These are phyloP conservation scores for Mallotus repandus DNA, from an alignment of 441 rosid genomes.

Conservation along the genomic window DNA sequence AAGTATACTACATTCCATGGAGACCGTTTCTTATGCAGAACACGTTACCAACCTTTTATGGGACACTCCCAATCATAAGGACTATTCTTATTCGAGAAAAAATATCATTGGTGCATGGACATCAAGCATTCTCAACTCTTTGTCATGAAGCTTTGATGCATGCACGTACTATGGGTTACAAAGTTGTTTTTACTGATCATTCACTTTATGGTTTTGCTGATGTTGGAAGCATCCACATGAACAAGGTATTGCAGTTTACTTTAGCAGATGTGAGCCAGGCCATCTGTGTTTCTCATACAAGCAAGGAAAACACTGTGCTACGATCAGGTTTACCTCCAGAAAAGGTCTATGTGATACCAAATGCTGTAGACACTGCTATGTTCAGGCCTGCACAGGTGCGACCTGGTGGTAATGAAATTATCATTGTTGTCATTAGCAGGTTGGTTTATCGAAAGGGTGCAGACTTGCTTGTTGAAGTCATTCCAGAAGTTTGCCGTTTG, in stretches of 20 bases:
- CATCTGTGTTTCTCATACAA: slow-evolving; percentile 93
- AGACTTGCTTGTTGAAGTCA: slow-evolving; percentile 95
- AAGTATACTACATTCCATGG: slow-evolving; percentile 87
- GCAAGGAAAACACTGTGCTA: slow-evolving; percentile 92
- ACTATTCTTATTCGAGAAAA: slow-evolving; percentile 75
- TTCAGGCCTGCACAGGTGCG: slow-evolving; percentile 69
- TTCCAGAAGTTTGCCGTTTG: slow-evolving; percentile 80
- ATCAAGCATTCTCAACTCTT: slow-evolving; percentile 95
- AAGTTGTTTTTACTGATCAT: slow-evolving; percentile 90
- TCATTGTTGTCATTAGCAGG: slow-evolving; percentile 93
- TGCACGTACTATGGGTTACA: slow-evolving; percentile 90
- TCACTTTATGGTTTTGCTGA: slow-evolving; percentile 93
- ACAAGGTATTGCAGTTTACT: slow-evolving; percentile 90
- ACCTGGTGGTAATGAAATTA: slow-evolving; percentile 54
- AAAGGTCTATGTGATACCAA: slow-evolving; percentile 87
- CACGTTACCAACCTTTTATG: slow-evolving; percentile 73
- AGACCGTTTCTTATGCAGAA: slow-evolving; percentile 75
- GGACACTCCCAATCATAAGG: slow-evolving; percentile 72
- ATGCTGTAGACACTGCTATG: slow-evolving; percentile 99
- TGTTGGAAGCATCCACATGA: slow-evolving; percentile 97
- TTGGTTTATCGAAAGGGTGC: slow-evolving; percentile 96
- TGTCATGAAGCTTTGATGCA: slow-evolving; percentile 99
- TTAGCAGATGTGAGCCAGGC: slow-evolving; percentile 95
- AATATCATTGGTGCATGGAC: slow-evolving; percentile 86
- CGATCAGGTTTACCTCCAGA: slow-evolving; percentile 83